phyloP scores from a whole-genome alignment of 345 rosid species.

The Cochlearia excelsa region DNA sequence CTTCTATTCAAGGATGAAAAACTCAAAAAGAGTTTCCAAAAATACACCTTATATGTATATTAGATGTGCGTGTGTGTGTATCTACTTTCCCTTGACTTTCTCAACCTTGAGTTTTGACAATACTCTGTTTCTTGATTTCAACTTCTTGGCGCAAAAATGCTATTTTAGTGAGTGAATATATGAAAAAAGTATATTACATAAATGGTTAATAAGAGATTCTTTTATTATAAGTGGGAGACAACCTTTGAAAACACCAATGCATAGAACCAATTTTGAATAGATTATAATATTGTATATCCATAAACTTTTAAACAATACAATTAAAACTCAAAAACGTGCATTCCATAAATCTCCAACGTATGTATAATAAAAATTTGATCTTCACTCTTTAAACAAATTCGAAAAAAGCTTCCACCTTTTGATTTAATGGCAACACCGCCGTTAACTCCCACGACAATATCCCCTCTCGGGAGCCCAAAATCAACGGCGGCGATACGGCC shows the following conservation, averaged over 20 bases:
- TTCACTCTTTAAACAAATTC: too few species aligned
- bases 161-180: background rate
- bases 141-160: too few species aligned
- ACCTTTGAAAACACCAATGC: background rate
- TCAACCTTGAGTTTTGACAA: conserved; percentile 34
- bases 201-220: background rate
- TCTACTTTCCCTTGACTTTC: conserved; percentile 6
- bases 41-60: conserved; percentile 1
- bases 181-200: background rate
- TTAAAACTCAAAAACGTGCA: too few species aligned
- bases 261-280: background rate
- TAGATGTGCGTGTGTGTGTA: background rate
- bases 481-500: conserved; percentile 26
- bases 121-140: conserved; percentile 18
- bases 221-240: background rate
- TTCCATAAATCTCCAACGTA: too few species aligned
- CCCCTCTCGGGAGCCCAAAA: conserved; percentile 34
- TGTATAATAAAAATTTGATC: too few species aligned
- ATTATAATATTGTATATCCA: too few species aligned
- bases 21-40: background rate
- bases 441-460: conserved; percentile 37
- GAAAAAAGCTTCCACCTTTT: background rate
- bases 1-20: conserved; percentile 16
- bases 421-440: conserved; percentile 37
- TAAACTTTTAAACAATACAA: too few species aligned